Evolutionary conservation across 1,284 basidiomycete genomes (phyloP), one percentile per base, ranked within the genome.

Genomic region (Exsudoporus floridanus): DNA sequence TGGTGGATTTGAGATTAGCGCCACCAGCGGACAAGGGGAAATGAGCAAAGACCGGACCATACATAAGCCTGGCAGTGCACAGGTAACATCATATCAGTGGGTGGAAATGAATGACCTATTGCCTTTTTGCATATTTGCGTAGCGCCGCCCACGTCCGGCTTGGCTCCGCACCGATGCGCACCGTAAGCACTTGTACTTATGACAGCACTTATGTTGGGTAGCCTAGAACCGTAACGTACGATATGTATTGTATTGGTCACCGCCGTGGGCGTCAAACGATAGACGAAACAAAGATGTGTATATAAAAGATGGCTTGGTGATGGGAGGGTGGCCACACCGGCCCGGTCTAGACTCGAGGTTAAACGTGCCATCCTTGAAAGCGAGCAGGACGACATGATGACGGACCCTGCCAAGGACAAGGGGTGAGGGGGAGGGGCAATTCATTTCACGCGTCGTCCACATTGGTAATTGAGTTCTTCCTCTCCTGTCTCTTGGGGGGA

Each of bases 91-190:
- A 23, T 18, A 36, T 36, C 35, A 37, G 18, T 4, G 19, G 40
- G 28, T 21, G 23, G 27, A 19, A 36, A 21, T 28, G 48, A 31
- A 42, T 23, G n/a, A 7, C 18, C 9, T 33, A 47, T 31, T 21
- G 19, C 25, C 19, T 45, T 16, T 28, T 13, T 21, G 14, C 50
- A 31, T 23, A 21, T 5, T 7, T 19, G 28, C 28, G 28, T 30
- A 30, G 28, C 28, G 28, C 28, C 28, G 28, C 13, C 8, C 28
- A 8, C 21, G 25, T 23, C 31, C 44, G 30, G 27, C 19, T 28
- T 46, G 39, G 31, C 52, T 52, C 50, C 50, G 50, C 51, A 43
- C 50, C 36, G 50, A 45, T 43, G 50, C 34, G 33, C 7, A 38
- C 8, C 21, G 23, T 23, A 23, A 23, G 23, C 5, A 5, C 23